Conservation (phyloP, 257 asterid genomes). For the Jaltomata sinuosa region DNA sequence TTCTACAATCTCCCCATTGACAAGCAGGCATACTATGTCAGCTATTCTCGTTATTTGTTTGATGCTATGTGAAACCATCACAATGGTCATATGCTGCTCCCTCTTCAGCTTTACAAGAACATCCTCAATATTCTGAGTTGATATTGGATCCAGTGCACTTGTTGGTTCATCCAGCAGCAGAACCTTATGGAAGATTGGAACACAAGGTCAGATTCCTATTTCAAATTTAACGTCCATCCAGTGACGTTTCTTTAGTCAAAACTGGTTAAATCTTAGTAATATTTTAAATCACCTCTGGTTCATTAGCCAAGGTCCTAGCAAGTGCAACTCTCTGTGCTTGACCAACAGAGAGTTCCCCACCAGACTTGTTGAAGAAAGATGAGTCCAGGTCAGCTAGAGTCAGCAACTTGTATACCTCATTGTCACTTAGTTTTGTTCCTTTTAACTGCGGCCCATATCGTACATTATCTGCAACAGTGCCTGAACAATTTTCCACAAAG, state of each 20-base stretch:
- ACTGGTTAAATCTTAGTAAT: neutral
- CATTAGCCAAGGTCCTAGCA: constrained; percentile 73
- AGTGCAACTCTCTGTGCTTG: constrained; percentile 90
- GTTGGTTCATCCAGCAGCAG: constrained; percentile 74
- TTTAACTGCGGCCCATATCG: constrained; percentile 63
- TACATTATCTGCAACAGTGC: constrained; percentile 64
- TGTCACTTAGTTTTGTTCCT: constrained; percentile 48
- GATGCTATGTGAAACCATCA: constrained; percentile 72
- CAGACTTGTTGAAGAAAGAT: constrained; percentile 49
- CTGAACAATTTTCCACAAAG: constrained; percentile 16
- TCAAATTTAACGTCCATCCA: neutral
- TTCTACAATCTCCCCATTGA: constrained; percentile 61
- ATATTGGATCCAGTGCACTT: constrained; percentile 70
- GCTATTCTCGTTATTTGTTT: constrained; percentile 72
- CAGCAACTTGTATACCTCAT: constrained; percentile 47
- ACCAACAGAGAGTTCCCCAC: constrained; percentile 64
- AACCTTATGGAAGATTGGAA: constrained; percentile 22
- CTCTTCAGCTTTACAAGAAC: constrained; percentile 50
- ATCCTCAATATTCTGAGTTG: constrained; percentile 65
- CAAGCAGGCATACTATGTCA: constrained; percentile 59
- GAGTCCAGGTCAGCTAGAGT: constrained; percentile 65
- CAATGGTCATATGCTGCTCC: constrained; percentile 40
- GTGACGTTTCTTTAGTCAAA: neutral
- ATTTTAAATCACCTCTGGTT: constrained; percentile 45
- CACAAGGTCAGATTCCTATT: neutral